phyloP scores from a whole-genome alignment of 2,329 filamentous ascomycete species.

The Colletotrichum theobromicola region DNA sequence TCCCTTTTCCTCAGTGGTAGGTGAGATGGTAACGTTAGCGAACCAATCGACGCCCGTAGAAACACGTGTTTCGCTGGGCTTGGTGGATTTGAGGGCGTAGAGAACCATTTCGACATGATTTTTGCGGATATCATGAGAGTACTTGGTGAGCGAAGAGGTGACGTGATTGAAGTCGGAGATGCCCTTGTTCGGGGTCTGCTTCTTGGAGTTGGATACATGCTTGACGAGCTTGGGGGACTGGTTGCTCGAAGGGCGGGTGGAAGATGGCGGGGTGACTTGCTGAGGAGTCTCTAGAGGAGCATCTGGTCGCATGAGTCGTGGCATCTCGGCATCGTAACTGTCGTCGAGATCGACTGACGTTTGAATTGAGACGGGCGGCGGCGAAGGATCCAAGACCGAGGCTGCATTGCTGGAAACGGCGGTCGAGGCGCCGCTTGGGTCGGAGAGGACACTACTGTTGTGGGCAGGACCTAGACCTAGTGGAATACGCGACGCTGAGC shows the following conservation, averaged over 20 bases:
- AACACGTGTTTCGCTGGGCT: conserved; percentile 42
- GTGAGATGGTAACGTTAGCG: conserved; percentile 43
- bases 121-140: conserved; percentile 48
- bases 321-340: conserved; percentile 11
- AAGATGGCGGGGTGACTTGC: conserved; percentile 19
- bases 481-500: background rate
- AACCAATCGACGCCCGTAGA: conserved; percentile 53
- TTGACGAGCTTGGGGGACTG: conserved; percentile 32
- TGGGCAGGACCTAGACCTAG: background rate
- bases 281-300: background rate
- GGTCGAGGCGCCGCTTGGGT: conserved; percentile 16
- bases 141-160: conserved; percentile 18
- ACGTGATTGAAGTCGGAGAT: conserved; percentile 45
- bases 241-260: conserved; percentile 20
- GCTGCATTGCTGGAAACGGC: conserved; percentile 21
- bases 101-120: conserved; percentile 51
- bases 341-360: conserved; percentile 19
- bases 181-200: conserved; percentile 38
- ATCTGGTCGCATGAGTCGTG: background rate
- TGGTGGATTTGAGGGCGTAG: conserved; percentile 50
- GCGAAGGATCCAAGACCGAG: conserved; percentile 17
- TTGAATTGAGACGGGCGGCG: conserved; percentile 13
- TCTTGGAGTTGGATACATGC: conserved; percentile 9
- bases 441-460: background rate
- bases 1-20: conserved; percentile 33